Evolutionary conservation across 306 rosid species (phyloP).

Genomic region (Abrus pulchellus): DNA sequence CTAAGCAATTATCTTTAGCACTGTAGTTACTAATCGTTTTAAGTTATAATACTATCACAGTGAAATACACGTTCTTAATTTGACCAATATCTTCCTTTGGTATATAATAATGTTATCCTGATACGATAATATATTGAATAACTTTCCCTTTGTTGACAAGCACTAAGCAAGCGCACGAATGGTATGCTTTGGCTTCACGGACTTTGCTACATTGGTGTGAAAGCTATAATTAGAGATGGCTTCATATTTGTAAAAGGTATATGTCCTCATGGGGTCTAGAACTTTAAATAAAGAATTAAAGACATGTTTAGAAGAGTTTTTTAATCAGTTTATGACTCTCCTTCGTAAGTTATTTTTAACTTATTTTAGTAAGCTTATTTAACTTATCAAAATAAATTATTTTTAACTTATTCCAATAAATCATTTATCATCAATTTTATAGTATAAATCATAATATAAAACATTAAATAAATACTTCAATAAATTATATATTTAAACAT

Average conservation of each 20-base stretch:
- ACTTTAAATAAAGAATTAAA: constrained; percentile 19
- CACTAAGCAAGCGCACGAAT: constrained; percentile 58
- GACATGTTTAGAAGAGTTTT: too few relatives aligned
- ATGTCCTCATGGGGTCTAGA: constrained; percentile 37
- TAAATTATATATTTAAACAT: too few relatives aligned
- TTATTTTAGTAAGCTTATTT: too few relatives aligned
- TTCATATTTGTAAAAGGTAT: constrained; percentile 15
- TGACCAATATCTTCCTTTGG: constrained; percentile 40
- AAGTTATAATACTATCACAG: constrained; percentile 23
- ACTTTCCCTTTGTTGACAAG: constrained; percentile 64
- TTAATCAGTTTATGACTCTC: too few relatives aligned
- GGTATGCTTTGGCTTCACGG: constrained; percentile 51
- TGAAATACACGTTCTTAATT: constrained; percentile 23
- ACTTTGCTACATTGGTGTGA: constrained; percentile 52
- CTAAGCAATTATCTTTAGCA: constrained; percentile 2
- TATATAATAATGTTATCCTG: constrained; percentile 46
- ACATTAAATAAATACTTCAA: too few relatives aligned
- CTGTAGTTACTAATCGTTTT: background rate
- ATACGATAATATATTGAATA: constrained; percentile 36
- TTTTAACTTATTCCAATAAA: too few relatives aligned
- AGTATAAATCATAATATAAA: too few relatives aligned
- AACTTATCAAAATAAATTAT: too few relatives aligned
- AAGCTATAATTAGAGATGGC: constrained; percentile 45
- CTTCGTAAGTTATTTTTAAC: too few relatives aligned
- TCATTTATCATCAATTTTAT: too few relatives aligned